Evolutionary conservation across 73 alveolate genomes (phyloP).

Genomic region (Effrenium voratum): DNA sequence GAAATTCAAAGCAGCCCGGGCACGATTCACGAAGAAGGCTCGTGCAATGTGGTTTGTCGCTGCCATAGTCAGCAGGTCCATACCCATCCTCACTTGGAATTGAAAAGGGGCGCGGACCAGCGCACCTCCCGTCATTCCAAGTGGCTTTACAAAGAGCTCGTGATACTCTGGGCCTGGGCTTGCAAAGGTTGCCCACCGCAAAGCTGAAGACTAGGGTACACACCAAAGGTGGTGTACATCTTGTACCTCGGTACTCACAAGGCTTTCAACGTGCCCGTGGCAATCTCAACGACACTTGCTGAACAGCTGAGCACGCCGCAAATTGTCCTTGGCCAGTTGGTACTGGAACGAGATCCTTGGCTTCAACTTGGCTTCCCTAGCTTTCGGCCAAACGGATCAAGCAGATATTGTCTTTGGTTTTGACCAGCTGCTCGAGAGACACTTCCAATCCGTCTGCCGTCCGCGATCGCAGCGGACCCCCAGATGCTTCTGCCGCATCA

Average conservation of each 20-base stretch:
- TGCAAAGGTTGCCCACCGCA: not conserved
- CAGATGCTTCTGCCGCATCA: slow-evolving; percentile 32
- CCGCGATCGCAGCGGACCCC: slow-evolving; percentile 44
- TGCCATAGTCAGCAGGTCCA: slow-evolving; percentile 81
- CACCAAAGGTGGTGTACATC: slow-evolving; percentile 89
- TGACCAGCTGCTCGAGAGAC: slow-evolving; percentile 27
- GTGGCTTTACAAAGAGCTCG: slow-evolving; percentile 73
- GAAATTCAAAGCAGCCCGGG: not conserved
- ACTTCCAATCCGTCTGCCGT: slow-evolving; percentile 84
- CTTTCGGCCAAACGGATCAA: not conserved
- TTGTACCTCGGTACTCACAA: slow-evolving; percentile 8
- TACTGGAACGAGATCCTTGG: slow-evolving; percentile 77
- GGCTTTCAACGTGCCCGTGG: not conserved
- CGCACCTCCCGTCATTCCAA: not conserved
- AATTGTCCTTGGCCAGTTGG: slow-evolving; percentile 16
- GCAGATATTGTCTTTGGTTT: not conserved
- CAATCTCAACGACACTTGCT: not conserved
- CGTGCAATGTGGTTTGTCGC: slow-evolving; percentile 78
- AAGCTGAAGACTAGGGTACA: not conserved
- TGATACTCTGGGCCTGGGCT: slow-evolving; percentile 47
- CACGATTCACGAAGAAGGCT: slow-evolving; percentile 84
- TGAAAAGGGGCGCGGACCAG: not conserved
- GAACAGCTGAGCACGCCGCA: not conserved
- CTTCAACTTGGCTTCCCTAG: too few species aligned
- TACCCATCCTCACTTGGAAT: slow-evolving; percentile 49